These are phyloP conservation scores for Xylariaceae sp. DNA, from an alignment of 2,329 filamentous ascomycete species.

Conservation along the genomic window DNA sequence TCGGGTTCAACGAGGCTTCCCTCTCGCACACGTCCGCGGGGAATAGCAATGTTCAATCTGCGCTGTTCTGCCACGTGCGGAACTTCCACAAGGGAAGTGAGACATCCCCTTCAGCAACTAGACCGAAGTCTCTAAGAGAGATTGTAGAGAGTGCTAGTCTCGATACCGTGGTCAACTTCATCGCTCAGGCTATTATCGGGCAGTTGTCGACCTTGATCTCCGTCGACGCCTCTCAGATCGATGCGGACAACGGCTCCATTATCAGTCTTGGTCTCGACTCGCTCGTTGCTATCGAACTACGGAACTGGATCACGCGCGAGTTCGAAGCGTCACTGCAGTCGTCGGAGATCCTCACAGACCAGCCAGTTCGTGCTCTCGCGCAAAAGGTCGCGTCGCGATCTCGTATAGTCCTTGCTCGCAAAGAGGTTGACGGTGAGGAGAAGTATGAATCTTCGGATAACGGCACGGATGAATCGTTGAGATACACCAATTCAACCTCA, in stretches of 20 bases:
- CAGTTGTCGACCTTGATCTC: slow-evolving; percentile 12
- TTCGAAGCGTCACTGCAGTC: slow-evolving; percentile 9
- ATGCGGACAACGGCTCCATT: slow-evolving; percentile 5
- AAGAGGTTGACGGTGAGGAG: background rate
- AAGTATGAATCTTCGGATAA: too few relatives aligned
- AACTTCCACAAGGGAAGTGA: background rate
- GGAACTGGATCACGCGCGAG: slow-evolving; percentile 13
- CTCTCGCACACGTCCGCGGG: slow-evolving; percentile 4
- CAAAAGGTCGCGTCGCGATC: slow-evolving; percentile 11
- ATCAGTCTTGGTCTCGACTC: slow-evolving; percentile 8
- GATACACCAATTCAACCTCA: background rate
- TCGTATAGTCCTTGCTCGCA: background rate
- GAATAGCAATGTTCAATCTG: slow-evolving; percentile 11
- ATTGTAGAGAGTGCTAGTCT: slow-evolving; percentile 1
- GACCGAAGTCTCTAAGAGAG: background rate
- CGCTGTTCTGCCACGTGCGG: slow-evolving; percentile 11
- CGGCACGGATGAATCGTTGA: background rate
- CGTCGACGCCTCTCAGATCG: slow-evolving; percentile 4
- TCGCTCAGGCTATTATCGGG: slow-evolving; percentile 2
- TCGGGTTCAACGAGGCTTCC: slow-evolving; percentile 10
- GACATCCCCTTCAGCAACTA: background rate
- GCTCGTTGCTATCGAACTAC: slow-evolving; percentile 10
- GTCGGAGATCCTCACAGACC: slow-evolving; percentile 7
- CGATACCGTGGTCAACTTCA: slow-evolving; percentile 4
- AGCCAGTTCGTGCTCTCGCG: slow-evolving; percentile 8